Evolutionary conservation across 164 flowering plant genomes (phyloP), one percentile per base, ranked within the genome.

Genomic region (Annona cherimola): DNA sequence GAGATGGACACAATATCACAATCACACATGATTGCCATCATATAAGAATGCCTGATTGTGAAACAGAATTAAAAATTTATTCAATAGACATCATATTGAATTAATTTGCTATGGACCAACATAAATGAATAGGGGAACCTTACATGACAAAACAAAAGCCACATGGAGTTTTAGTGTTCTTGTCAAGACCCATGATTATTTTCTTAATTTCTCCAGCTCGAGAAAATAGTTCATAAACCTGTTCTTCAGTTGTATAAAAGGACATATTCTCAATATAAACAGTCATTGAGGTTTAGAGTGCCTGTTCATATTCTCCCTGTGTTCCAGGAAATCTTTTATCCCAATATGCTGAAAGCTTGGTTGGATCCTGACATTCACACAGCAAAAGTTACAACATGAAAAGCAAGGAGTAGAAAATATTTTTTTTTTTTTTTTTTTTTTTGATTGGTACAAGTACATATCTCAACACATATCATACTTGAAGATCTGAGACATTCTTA

Each of bases 201-300:
- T 90, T 93, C 77, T 93, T 95, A 11, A 95, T 83, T 78, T 95
- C 98, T 73, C 99, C 98, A 75, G 94, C 96, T 68, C 97, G 90
- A 59, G 92, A 79, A 68, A 95, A 95, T 11, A 95, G 86, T 86
- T 93, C 99, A 77, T 95, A 93, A 63, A 89, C 86, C 82, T 95
- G 99, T 85, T 93, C 99, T 71, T 95, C 98, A 0, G 99, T 95
- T 1, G 99, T 93, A 71, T 93, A 95, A 60, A 95, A 95, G 6
- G 99, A 93, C 98, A 93, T 87, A 75, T 95, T 95, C 55, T 98
- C 99, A 40, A 93, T 67, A 71, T 93, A 95, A 61, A 86, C 86
- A 66, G 99, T 95, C 0, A 81, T 82, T 39, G 99, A 90, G 7
- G 83, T 81, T 76, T 63, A 81, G 19, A 93, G 89, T 4, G 93